phyloP scores from a whole-genome alignment of 371 early-diverging fungal species.

The Mortierella sp. region DNA sequence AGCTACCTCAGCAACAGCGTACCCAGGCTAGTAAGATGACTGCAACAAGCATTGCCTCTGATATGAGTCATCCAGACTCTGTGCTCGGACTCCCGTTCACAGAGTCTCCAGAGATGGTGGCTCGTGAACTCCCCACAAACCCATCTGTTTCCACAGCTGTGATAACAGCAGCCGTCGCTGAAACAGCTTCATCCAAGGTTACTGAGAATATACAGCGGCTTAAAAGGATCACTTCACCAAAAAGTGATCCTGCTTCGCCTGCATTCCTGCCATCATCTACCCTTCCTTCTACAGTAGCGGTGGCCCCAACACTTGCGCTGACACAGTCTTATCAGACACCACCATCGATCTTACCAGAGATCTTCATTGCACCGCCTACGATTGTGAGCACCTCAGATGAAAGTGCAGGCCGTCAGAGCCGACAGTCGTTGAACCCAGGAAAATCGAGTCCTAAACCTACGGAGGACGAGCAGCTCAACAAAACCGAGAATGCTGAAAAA shows the following conservation, averaged over 20 bases:
- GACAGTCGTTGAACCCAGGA: not conserved
- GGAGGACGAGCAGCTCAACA: not conserved
- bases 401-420: not conserved
- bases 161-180: not conserved
- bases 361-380: slow-evolving; percentile 7
- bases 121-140: slow-evolving; percentile 1
- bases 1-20: not conserved
- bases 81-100: slow-evolving; percentile 39
- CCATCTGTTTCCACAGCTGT: not conserved
- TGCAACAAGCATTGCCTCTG: slow-evolving; percentile 17
- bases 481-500: not conserved
- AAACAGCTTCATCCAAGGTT: not conserved
- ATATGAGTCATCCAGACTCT: slow-evolving; percentile 34
- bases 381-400: not conserved
- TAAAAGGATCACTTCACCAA: not conserved
- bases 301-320: not conserved
- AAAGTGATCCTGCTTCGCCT: not conserved
- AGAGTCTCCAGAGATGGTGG: slow-evolving; percentile 47
- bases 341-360: not conserved
- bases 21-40: slow-evolving; percentile 20
- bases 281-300: not conserved
- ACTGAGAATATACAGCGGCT: not conserved
- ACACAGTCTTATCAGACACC: not conserved
- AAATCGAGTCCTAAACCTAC: not conserved
- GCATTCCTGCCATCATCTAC: not conserved